phyloP scores from a whole-genome alignment of 441 rosid genomes.

The Capsella rubella region DNA sequence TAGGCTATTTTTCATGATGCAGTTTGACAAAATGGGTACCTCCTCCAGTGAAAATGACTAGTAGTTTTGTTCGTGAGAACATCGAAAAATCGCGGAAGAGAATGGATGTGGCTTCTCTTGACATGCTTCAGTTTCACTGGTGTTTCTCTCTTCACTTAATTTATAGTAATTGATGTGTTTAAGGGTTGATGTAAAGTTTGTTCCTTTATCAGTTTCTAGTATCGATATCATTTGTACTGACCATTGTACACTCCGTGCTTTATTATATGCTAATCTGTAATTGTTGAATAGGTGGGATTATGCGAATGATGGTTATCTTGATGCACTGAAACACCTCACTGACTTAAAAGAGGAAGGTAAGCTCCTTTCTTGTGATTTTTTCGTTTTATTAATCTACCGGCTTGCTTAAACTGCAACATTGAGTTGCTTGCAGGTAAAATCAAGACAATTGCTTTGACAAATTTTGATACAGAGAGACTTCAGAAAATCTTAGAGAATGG shows the following conservation, averaged over 20 bases:
- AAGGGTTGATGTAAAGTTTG: too few species aligned
- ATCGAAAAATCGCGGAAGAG: slow-evolving; percentile 80
- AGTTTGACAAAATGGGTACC: slow-evolving; percentile 99
- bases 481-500: slow-evolving; percentile 81
- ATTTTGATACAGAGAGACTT: slow-evolving; percentile 86
- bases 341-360: slow-evolving; percentile 91
- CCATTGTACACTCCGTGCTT: neutral
- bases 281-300: slow-evolving; percentile 85
- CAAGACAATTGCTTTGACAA: slow-evolving; percentile 91
- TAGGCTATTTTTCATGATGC: slow-evolving; percentile 42
- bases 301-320: slow-evolving; percentile 87
- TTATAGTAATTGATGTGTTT: neutral
- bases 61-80: slow-evolving; percentile 70
- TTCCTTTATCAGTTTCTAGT: neutral
- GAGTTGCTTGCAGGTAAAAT: slow-evolving; percentile 54
- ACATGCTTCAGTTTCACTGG: slow-evolving; percentile 99
- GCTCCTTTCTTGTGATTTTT: slow-evolving; percentile 8
- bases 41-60: slow-evolving; percentile 92
- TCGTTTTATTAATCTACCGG: slow-evolving; percentile 38
- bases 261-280: slow-evolving; percentile 1
- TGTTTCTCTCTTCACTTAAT: slow-evolving; percentile 29
- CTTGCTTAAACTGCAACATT: slow-evolving; percentile 36
- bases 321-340: slow-evolving; percentile 85
- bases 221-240: neutral
- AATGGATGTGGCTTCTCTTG: slow-evolving; percentile 94